A percentile compares a stretch with the other conserved stretches of the same genome.
These are phyloP conservation scores for Mycena rosella DNA, from an alignment of 768 basidiomycete species.

Conservation along the genomic window DNA sequence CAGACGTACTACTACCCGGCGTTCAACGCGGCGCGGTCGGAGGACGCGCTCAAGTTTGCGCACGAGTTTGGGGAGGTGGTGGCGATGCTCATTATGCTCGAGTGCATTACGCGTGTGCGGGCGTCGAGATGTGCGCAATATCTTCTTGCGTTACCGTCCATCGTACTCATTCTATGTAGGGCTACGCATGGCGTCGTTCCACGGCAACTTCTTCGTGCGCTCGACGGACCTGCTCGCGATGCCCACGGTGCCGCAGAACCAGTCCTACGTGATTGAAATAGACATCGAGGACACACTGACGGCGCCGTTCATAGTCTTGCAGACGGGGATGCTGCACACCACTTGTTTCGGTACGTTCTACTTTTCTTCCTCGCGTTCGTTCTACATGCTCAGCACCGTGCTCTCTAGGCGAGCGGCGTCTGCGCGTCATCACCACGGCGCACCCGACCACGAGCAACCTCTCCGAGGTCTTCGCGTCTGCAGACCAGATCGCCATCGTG, in stretches of 20 bases:
- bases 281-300: constrained; percentile 96
- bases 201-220: constrained; percentile 98
- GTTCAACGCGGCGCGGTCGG: constrained; percentile 93
- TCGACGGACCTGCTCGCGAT: constrained; percentile 97
- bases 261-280: constrained; percentile 95
- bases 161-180: constrained; percentile 55
- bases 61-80: constrained; percentile 96
- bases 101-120: constrained; percentile 97
- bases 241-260: constrained; percentile 96
- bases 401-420: constrained; percentile 79
- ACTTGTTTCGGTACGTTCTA: constrained; percentile 81
- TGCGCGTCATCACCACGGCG: constrained; percentile 90
- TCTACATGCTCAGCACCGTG: background rate
- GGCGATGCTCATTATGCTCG: constrained; percentile 94
- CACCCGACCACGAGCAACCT: constrained; percentile 90
- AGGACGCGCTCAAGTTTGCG: constrained; percentile 98
- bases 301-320: constrained; percentile 91
- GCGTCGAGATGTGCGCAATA: constrained; percentile 84
- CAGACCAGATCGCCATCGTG: constrained; percentile 88
- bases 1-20: constrained; percentile 99
- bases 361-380: background rate
- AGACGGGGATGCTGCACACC: constrained; percentile 95
- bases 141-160: constrained; percentile 5
- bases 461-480: constrained; percentile 91
- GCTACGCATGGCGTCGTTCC: constrained; percentile 96